Evolutionary conservation across 768 basidiomycete species (phyloP).

Genomic region (Bullera alba): DNA sequence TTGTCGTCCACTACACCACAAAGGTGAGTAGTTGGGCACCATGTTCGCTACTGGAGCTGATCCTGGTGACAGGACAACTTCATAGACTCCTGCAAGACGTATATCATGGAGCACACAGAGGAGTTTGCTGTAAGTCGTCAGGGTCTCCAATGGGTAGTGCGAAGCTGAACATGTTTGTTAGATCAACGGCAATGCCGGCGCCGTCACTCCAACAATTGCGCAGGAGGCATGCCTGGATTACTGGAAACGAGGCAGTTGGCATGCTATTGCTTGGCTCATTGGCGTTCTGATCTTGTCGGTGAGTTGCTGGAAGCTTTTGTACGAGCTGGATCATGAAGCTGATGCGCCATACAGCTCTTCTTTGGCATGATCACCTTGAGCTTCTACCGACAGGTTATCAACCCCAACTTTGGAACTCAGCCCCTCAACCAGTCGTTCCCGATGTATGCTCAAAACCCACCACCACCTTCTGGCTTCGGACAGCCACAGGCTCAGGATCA

Average conservation of each 20-base stretch:
- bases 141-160: constrained; percentile 50
- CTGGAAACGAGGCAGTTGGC: not conserved
- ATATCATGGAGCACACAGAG: constrained; percentile 23
- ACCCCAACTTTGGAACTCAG: constrained; percentile 62
- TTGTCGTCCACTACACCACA: constrained; percentile 27
- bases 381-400: constrained; percentile 68
- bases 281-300: not conserved
- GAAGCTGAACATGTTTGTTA: too few species aligned
- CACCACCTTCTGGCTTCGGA: not conserved
- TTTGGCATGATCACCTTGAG: constrained; percentile 63
- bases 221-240: not conserved
- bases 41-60: too few species aligned
- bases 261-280: not conserved
- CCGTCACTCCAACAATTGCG: not conserved
- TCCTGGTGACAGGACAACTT: not conserved
- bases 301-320: not conserved
- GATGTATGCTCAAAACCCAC: constrained; percentile 8
- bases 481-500: constrained; percentile 7
- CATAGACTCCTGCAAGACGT: constrained; percentile 6
- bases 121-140: too few species aligned
- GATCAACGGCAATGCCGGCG: too few species aligned
- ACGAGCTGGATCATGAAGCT: not conserved
- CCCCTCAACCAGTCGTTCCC: constrained; percentile 16
- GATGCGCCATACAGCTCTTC: constrained; percentile 43
- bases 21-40: constrained; percentile 24